These are phyloP conservation scores for Neonectria coccinea DNA, from an alignment of 2,329 filamentous ascomycete species.

Conservation along the genomic window DNA sequence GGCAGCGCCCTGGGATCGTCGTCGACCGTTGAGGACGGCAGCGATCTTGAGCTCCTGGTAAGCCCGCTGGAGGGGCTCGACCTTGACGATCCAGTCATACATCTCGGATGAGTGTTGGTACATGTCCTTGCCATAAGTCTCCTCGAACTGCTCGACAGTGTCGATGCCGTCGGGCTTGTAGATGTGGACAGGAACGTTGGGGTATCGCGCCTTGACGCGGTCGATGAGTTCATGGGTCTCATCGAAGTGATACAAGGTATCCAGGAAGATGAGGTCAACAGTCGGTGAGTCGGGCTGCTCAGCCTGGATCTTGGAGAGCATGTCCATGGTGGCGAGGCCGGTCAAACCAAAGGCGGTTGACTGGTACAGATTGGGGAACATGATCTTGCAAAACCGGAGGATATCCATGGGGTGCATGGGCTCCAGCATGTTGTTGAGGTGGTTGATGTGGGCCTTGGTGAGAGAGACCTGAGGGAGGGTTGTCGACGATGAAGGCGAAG, in stretches of 20 bases:
- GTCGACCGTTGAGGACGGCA: constrained; percentile 91
- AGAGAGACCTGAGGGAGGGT: constrained; percentile 82
- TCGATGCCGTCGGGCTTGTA: constrained; percentile 86
- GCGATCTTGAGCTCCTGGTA: constrained; percentile 89
- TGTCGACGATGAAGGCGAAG: constrained; percentile 49
- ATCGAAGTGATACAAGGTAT: constrained; percentile 84
- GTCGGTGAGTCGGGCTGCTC: constrained; percentile 70
- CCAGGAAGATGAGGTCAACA: constrained; percentile 81
- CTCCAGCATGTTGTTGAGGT: constrained; percentile 90
- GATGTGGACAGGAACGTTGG: constrained; percentile 83
- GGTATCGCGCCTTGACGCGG: constrained; percentile 80
- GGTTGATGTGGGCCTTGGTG: constrained; percentile 87
- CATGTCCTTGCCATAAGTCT: constrained; percentile 82
- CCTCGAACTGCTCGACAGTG: constrained; percentile 81
- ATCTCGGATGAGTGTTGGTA: constrained; percentile 89
- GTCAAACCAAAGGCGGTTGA: constrained; percentile 86
- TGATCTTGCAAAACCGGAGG: constrained; percentile 89
- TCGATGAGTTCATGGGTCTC: constrained; percentile 82
- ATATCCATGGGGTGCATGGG: constrained; percentile 91
- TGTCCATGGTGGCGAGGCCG: constrained; percentile 85
- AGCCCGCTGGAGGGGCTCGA: constrained; percentile 93
- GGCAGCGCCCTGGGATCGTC: constrained; percentile 92
- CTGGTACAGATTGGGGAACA: constrained; percentile 90
- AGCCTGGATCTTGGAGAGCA: constrained; percentile 80
- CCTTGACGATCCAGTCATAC: constrained; percentile 98